Percentiles rank a stretch among this genome's conserved stretches.
These are phyloP conservation scores for Amoeboaphelidium protococcarum DNA, from an alignment of 371 early-diverging fungal genomes.

Conservation along the genomic window DNA sequence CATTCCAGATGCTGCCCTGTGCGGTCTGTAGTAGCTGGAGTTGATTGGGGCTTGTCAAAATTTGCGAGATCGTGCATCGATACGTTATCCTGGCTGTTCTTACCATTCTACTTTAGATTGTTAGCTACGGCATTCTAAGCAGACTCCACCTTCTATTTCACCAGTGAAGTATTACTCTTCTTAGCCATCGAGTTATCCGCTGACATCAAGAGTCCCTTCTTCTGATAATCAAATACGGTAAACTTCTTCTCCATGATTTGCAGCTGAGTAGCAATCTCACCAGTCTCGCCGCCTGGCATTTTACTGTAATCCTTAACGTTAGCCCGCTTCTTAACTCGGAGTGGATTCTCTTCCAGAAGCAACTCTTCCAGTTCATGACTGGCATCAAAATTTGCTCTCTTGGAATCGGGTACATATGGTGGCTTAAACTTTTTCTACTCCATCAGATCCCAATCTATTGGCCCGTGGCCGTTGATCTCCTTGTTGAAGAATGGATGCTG, in stretches of 20 bases:
- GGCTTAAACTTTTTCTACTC: constrained; percentile 15
- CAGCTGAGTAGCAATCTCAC: not conserved
- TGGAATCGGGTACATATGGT: constrained; percentile 19
- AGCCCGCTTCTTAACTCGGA: constrained; percentile 17
- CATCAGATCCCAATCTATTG: constrained; percentile 16
- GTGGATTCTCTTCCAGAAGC: constrained; percentile 55
- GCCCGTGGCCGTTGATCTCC: not conserved
- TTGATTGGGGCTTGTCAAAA: no score
- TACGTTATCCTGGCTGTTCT: no score
- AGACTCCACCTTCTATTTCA: no score
- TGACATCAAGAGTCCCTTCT: no score
- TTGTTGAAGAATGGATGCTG: constrained; percentile 16
- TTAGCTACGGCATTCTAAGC: no score
- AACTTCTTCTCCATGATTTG: not conserved
- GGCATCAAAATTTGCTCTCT: constrained; percentile 50
- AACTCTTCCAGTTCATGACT: constrained; percentile 79
- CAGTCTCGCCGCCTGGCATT: not conserved
- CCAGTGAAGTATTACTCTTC: no score
- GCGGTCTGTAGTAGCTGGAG: no score
- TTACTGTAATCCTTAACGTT: not conserved
- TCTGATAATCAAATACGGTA: not conserved
- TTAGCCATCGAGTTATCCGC: no score
- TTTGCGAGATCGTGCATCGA: no score
- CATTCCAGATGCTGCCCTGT: no score
- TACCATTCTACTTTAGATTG: no score